phyloP scores from a whole-genome alignment of 306 rosid species.

The Rubus idaeus region DNA sequence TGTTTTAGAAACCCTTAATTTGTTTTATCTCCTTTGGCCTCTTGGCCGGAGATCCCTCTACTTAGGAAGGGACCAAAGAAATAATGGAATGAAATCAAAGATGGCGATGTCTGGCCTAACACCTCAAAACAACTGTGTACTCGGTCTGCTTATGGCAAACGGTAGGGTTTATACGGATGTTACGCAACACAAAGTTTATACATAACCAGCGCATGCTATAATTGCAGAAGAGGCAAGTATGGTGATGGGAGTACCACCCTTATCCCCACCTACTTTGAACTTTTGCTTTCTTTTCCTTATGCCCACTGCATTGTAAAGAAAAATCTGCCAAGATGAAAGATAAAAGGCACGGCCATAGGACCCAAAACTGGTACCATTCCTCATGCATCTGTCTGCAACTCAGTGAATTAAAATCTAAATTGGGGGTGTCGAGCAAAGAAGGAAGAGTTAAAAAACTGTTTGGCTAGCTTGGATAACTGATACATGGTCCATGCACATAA shows the following conservation, averaged over 20 bases:
- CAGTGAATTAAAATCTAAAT: no score
- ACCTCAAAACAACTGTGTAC: not conserved
- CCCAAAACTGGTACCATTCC: constrained; percentile 6
- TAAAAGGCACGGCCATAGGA: constrained; percentile 2
- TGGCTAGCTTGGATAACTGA: constrained; percentile 2
- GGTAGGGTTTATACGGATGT: not conserved
- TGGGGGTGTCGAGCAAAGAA: not conserved
- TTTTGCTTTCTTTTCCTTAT: not conserved
- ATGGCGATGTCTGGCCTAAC: not conserved
- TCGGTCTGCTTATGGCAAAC: not conserved
- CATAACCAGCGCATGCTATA: not conserved
- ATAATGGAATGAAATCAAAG: constrained; percentile 4
- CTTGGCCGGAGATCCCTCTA: constrained; percentile 1
- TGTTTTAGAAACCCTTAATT: constrained; percentile 10
- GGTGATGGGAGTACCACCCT: constrained; percentile 8
- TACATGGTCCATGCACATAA: not conserved
- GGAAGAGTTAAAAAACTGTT: not conserved
- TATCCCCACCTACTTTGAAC: not conserved
- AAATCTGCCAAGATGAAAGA: not conserved
- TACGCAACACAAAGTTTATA: not conserved
- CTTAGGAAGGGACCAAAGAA: constrained; percentile 19
- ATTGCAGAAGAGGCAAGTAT: not conserved
- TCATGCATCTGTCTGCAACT: constrained; percentile 10
- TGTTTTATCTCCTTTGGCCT: constrained; percentile 4
- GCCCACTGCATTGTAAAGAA: constrained; percentile 4